A percentile compares a stretch with the other conserved stretches of the same genome.
phyloP scores from a whole-genome alignment of 2,329 filamentous ascomycete species.

The Rugonectria rugulosa region DNA sequence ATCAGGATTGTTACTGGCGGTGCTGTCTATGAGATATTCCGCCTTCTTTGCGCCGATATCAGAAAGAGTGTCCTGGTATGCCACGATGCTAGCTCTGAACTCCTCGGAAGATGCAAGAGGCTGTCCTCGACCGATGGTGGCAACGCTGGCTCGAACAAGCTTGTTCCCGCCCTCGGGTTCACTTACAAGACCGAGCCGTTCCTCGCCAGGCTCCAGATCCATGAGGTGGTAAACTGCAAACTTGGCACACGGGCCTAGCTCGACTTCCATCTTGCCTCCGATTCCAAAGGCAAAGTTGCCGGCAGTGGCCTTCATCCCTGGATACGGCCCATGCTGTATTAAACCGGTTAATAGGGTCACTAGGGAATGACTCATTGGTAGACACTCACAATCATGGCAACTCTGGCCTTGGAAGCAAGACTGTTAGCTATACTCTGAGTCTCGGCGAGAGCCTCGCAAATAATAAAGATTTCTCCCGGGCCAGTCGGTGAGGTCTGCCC shows the following conservation, averaged over 20 bases:
- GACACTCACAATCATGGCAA: slow-evolving; percentile 38
- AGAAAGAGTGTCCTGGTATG: background rate
- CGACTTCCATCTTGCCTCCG: slow-evolving; percentile 39
- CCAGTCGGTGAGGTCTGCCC: slow-evolving; percentile 3
- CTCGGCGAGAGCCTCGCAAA: slow-evolving; percentile 55
- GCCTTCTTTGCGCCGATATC: background rate
- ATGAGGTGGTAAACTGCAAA: slow-evolving; percentile 61
- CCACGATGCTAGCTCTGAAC: background rate
- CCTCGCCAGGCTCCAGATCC: slow-evolving; percentile 43
- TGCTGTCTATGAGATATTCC: accelerated
- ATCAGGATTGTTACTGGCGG: background rate
- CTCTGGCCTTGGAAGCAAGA: slow-evolving; percentile 38
- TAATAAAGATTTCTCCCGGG: slow-evolving; percentile 47
- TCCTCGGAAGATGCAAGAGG: accelerated
- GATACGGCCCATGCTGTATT: slow-evolving; percentile 53
- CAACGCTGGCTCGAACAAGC: slow-evolving; percentile 2
- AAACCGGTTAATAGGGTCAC: background rate
- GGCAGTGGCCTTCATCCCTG: slow-evolving; percentile 58
- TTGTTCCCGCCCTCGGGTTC: background rate
- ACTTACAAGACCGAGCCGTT: slow-evolving; percentile 14
- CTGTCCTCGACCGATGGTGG: slow-evolving; percentile 11
- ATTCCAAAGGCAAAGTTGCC: slow-evolving; percentile 56
- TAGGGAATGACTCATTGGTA: accelerated
- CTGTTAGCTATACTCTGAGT: slow-evolving; percentile 54
- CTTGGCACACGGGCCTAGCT: slow-evolving; percentile 47